Percentiles rank a stretch among this genome's conserved stretches.
Evolutionary conservation across 306 rosid genomes (phyloP).

Genomic region (Myrica gale): DNA sequence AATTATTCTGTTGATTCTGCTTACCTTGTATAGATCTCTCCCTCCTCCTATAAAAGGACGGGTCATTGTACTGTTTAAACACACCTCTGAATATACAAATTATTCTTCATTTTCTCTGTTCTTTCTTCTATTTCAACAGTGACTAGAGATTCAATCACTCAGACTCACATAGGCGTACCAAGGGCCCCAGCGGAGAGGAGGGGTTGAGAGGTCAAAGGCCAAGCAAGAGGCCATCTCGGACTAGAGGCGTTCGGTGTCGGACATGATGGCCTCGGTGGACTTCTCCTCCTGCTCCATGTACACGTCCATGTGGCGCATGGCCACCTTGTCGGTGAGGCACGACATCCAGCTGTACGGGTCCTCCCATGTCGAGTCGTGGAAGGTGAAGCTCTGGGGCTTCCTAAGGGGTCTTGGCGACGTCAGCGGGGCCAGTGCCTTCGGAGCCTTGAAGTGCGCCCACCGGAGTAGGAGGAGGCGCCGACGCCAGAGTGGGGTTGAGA

Average conservation of each 20-base stretch:
- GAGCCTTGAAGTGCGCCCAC: conserved; percentile 42
- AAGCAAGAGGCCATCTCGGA: conserved; percentile 87
- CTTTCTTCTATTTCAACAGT: too few relatives aligned
- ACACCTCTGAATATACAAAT: too few relatives aligned
- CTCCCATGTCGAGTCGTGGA: conserved; percentile 74
- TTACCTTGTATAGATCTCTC: too few relatives aligned
- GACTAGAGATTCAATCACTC: neutral
- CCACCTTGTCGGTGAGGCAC: conserved; percentile 68
- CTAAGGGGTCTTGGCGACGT: conserved; percentile 77
- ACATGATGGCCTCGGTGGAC: conserved; percentile 76
- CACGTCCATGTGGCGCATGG: conserved; percentile 92
- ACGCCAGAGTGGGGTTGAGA: neutral
- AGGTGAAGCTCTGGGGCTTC: conserved; percentile 68
- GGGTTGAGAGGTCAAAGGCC: conserved; percentile 76
- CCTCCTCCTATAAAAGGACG: too few relatives aligned
- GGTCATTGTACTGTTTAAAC: too few relatives aligned
- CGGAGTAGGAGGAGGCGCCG: conserved; percentile 28
- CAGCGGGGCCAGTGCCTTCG: conserved; percentile 41
- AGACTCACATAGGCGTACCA: conserved; percentile 38
- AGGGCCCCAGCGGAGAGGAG: conserved; percentile 88
- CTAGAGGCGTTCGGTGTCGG: conserved; percentile 61
- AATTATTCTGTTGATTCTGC: too few relatives aligned
- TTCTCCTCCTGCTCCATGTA: conserved; percentile 98
- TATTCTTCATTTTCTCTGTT: too few relatives aligned
- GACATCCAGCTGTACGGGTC: conserved; percentile 95